Conservation (phyloP, 1,139 yeast genomes). For the Geotrichum bryndzae region DNA sequence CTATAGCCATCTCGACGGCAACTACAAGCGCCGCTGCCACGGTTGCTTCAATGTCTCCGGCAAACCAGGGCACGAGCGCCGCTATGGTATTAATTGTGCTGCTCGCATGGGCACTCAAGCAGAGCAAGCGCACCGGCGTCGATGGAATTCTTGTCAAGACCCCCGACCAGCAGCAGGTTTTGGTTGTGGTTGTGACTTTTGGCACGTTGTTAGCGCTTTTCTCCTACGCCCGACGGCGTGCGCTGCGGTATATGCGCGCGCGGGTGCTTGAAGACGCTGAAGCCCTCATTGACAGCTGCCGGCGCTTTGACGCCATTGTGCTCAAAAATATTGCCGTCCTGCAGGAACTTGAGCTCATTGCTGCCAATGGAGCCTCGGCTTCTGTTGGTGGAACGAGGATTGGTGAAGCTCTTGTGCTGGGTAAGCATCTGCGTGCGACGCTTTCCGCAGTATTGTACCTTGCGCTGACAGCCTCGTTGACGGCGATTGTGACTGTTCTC, state of each 20-base stretch:
- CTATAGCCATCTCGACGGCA: not conserved
- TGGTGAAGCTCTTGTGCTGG: constrained; percentile 20
- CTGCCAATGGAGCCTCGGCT: not conserved
- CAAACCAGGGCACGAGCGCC: constrained; percentile 32
- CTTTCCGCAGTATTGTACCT: constrained; percentile 31
- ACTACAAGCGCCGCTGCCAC: not conserved
- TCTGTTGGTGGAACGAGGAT: not conserved
- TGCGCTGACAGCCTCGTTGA: constrained; percentile 25
- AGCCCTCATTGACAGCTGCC: constrained; percentile 29
- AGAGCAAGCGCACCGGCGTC: constrained; percentile 10
- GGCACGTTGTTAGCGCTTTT: constrained; percentile 29
- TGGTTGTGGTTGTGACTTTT: constrained; percentile 6
- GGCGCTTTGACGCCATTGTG: constrained; percentile 32
- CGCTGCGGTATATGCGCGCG: constrained; percentile 33
- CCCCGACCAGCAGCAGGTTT: not conserved
- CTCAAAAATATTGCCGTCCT: constrained; percentile 32
- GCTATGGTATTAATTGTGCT: constrained; percentile 34
- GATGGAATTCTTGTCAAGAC: not conserved
- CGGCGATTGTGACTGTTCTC: constrained; percentile 30
- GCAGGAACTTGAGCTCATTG: constrained; percentile 36
- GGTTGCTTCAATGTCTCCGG: not conserved
- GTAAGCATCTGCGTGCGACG: constrained; percentile 32
- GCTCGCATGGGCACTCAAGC: constrained; percentile 28
- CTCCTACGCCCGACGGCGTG: constrained; percentile 34
- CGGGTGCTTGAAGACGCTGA: constrained; percentile 31